Base-by-base conservation (phyloP, 2,329 filamentous ascomycete genomes). In the Alternaria arborescens region DNA sequence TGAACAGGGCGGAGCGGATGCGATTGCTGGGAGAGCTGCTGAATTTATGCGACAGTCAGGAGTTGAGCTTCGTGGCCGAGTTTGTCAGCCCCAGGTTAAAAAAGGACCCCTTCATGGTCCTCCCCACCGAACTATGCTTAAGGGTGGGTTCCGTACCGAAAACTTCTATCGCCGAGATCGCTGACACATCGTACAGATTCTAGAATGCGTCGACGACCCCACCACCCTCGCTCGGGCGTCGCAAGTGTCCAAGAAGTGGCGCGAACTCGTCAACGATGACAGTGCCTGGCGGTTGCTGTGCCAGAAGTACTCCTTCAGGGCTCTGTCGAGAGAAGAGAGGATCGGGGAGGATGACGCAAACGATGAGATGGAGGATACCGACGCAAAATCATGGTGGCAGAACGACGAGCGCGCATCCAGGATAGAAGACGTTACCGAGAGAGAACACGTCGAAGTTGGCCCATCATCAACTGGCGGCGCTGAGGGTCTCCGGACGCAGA, bases 261-360 rank as follows among this genome's bases (percentile, higher is more conserved):
- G 92, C 65, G 94, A 97, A 78, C 85, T 99, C 8, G 85, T 99
- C 51, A 94, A 91, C 75, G 95, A 99, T 78, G 95, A 99, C 78
- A 94, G 97, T 81, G 97, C 95, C 1, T 99, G 95, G 95, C 97
- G 97, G 82, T 93, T 95, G 63, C 85, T 99, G 20, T 98, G 94
- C 77, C 93, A 96, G 67, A 97, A 97, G 80, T 94, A 97, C 78
- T 93, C 95, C 63, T 99, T 97, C 78, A 88, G 86, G 50, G 79
- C 84, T 52, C 76, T 85, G 52, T 84, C 85, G 79, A 78, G 84
- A 65, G 80, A 82, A 55, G 75, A 78, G 42, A 60, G 66, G n/a
- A 72, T 60, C 59, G 68, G 74, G 41, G 67, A 70, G 36, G 64
- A 70, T 51, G 70, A 74, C 47, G 60, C 65, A 16, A 64, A 47